These are phyloP conservation scores for Syncephalastrum contaminatum DNA, from an alignment of 371 early-diverging fungal species.

Conservation along the genomic window DNA sequence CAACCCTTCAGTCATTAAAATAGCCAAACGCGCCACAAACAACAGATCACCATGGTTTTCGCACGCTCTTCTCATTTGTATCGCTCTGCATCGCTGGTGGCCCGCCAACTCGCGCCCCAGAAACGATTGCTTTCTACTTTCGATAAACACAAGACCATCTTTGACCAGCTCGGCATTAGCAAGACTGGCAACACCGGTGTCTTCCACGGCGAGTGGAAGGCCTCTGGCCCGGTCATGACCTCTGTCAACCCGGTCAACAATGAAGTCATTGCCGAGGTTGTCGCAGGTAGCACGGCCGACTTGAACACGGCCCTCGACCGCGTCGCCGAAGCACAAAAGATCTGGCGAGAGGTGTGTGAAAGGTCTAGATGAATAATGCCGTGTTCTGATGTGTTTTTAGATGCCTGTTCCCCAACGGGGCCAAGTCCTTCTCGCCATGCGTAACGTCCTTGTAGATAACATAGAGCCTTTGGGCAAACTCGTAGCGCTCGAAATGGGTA, in stretches of 20 bases:
- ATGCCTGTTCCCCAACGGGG: conserved; percentile 92
- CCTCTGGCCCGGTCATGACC: conserved; percentile 73
- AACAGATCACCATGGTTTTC: too few species aligned
- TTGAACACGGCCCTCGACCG: conserved; percentile 50
- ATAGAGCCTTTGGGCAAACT: conserved; percentile 81
- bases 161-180: conserved; percentile 68
- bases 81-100: too few species aligned
- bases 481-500: conserved; percentile 92
- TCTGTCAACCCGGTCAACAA: conserved; percentile 88
- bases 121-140: conserved; percentile 37
- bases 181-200: conserved; percentile 81
- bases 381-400: conserved; percentile 17
- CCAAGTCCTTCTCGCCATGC: conserved; percentile 91
- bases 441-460: conserved; percentile 77
- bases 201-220: conserved; percentile 89
- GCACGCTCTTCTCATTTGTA: too few species aligned
- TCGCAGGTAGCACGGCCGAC: conserved; percentile 52
- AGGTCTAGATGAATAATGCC: neutral
- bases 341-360: conserved; percentile 63
- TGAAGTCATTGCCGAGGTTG: conserved; percentile 81
- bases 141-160: conserved; percentile 47
- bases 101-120: too few species aligned
- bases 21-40: too few species aligned
- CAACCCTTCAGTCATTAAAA: too few species aligned
- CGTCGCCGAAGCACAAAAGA: conserved; percentile 63